phyloP scores from a whole-genome alignment of 2,329 filamentous ascomycete genomes.

The Verticillium nubilum region DNA sequence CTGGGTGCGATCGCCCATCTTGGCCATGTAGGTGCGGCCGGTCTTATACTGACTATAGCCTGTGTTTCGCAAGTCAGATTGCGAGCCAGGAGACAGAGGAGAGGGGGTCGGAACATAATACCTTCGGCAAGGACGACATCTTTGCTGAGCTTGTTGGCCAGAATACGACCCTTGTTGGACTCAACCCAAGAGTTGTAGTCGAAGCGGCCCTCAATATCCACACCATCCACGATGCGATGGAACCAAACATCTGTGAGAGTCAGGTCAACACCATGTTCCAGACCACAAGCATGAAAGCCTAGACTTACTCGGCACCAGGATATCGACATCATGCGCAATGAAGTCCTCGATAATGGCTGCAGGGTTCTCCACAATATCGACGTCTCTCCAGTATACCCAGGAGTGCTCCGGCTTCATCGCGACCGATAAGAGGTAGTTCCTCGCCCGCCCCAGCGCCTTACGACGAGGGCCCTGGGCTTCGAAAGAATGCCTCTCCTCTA shows the following conservation, averaged over 20 bases:
- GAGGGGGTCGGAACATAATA: conserved; percentile 31
- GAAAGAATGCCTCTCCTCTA: conserved; percentile 80
- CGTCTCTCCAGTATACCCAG: conserved; percentile 98
- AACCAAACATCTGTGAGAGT: conserved; percentile 80
- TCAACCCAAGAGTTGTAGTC: conserved; percentile 99
- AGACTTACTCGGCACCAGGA: conserved; percentile 85
- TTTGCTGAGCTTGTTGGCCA: conserved; percentile 69
- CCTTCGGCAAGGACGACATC: conserved; percentile 86
- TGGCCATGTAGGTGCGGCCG: conserved; percentile 82
- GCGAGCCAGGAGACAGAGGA: not conserved
- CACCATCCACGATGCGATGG: conserved; percentile 74
- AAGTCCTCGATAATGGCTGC: conserved; percentile 89
- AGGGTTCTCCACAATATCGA: conserved; percentile 91
- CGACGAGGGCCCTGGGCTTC: conserved; percentile 83
- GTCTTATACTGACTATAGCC: conserved; percentile 93
- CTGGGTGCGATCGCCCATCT: conserved; percentile 85
- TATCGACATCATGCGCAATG: conserved; percentile 85
- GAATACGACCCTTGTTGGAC: conserved; percentile 73
- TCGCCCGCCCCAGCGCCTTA: conserved; percentile 82
- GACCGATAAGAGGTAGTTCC: conserved; percentile 83
- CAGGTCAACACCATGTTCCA: not conserved
- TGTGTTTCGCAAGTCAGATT: conserved; percentile 27
- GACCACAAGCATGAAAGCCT: not conserved
- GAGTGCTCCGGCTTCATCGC: conserved; percentile 90
- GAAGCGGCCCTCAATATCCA: conserved; percentile 92